Conservation (phyloP, 768 basidiomycete species). For the Exsudoporus frostii region DNA sequence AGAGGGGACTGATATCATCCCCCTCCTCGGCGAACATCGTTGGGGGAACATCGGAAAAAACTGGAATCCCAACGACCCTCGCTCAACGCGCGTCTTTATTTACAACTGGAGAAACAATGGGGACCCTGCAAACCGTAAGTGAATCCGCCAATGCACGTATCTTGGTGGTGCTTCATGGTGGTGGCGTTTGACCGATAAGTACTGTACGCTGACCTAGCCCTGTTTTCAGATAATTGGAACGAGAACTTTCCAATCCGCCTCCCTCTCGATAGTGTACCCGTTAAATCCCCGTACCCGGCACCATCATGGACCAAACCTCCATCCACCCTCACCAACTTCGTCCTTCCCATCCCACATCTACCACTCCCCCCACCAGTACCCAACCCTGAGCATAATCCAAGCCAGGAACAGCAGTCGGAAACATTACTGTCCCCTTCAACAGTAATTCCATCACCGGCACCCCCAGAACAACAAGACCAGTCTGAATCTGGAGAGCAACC, state of each 20-base stretch:
- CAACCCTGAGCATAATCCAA: neutral
- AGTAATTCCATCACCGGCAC: neutral
- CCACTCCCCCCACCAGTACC: neutral
- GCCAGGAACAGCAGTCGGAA: neutral
- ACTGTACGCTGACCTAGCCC: neutral
- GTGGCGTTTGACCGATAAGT: neutral
- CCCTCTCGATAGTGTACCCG: constrained; percentile 10
- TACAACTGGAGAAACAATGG: constrained; percentile 33
- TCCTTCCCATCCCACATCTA: constrained; percentile 23
- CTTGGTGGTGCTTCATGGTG: neutral
- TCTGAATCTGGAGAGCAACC: neutral
- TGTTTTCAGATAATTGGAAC: constrained; percentile 25
- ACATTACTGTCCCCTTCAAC: neutral
- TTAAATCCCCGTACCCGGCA: constrained; percentile 25
- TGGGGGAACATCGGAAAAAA: constrained; percentile 15
- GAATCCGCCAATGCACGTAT: neutral
- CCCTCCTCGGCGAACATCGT: constrained; percentile 28
- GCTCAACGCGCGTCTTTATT: constrained; percentile 23
- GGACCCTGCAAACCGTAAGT: constrained; percentile 31
- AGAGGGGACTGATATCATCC: constrained; percentile 21
- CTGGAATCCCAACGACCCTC: constrained; percentile 5
- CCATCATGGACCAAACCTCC: constrained; percentile 24
- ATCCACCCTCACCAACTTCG: constrained; percentile 17
- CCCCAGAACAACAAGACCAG: neutral
- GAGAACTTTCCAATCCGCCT: constrained; percentile 18